A percentile compares a stretch with the other conserved stretches of the same genome.
Evolutionary conservation across 1,284 basidiomycete genomes (phyloP).

Genomic region (Tilletia caries): DNA sequence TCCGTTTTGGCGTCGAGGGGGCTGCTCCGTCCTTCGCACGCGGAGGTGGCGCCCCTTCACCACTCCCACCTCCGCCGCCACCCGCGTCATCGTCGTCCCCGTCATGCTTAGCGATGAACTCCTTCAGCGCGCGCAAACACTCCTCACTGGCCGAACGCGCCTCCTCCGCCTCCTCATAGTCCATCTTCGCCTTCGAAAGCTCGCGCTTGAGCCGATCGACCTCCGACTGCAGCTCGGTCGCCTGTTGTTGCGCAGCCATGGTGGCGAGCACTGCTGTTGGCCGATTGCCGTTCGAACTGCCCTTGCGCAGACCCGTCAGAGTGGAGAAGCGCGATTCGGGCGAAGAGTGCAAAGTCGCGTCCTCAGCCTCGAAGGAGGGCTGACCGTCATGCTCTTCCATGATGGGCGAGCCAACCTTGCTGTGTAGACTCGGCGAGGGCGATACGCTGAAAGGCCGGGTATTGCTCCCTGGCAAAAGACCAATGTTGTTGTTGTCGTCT

Average conservation of each 20-base stretch:
- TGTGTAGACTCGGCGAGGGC: slow-evolving; percentile 8
- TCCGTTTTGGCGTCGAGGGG: not conserved
- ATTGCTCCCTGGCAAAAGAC: not conserved
- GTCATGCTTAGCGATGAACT: slow-evolving; percentile 19
- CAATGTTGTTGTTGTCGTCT: not conserved
- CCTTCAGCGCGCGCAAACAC: slow-evolving; percentile 39
- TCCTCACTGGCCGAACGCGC: slow-evolving; percentile 47
- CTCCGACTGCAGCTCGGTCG: slow-evolving; percentile 22
- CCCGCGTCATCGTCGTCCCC: slow-evolving; percentile 26
- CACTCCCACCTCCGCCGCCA: slow-evolving; percentile 27
- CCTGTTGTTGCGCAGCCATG: not conserved
- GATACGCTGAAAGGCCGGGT: slow-evolving; percentile 4
- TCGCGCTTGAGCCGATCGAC: slow-evolving; percentile 35
- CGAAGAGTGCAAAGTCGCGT: not conserved
- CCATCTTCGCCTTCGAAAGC: slow-evolving; percentile 29
- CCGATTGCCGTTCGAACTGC: not conserved
- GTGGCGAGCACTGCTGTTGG: not conserved
- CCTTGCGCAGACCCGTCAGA: not conserved
- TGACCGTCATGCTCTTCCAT: slow-evolving; percentile 4
- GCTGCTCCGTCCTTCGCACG: slow-evolving; percentile 15
- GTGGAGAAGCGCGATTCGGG: slow-evolving; percentile 1
- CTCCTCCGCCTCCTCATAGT: slow-evolving; percentile 43
- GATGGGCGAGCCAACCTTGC: slow-evolving; percentile 6
- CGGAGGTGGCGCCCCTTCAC: slow-evolving; percentile 19
- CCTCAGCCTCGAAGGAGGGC: not conserved